phyloP scores from a whole-genome alignment of 192 early-diverging fungal species.

The Piromyces sp. region DNA sequence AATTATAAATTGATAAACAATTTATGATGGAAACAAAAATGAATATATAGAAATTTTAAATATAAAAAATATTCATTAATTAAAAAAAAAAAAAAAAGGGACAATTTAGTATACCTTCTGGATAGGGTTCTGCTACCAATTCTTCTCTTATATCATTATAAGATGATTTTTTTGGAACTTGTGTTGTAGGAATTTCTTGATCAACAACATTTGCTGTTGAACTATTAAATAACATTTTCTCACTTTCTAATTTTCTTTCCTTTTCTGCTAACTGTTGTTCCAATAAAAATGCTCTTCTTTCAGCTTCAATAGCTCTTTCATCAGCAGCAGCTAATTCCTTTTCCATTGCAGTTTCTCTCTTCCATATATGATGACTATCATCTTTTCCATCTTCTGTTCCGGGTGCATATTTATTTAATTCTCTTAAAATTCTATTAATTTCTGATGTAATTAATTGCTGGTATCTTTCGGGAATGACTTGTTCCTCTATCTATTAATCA shows the following conservation, averaged over 20 bases:
- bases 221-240: not conserved
- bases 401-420: slow-evolving; percentile 35
- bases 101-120: not conserved
- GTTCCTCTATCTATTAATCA: slow-evolving; percentile 47
- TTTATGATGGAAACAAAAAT: no score
- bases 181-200: not conserved
- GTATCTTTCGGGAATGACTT: slow-evolving; percentile 52
- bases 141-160: not conserved
- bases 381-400: not conserved
- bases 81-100: no score
- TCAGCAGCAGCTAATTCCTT: no score
- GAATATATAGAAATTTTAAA: no score
- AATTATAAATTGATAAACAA: no score
- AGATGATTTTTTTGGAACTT: not conserved
- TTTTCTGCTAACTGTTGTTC: not conserved
- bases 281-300: not conserved
- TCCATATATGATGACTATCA: not conserved
- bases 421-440: slow-evolving; percentile 65
- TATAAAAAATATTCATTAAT: no score
- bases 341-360: not conserved
- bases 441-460: slow-evolving; percentile 62
- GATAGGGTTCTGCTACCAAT: not conserved
- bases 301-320: not conserved
- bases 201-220: not conserved
- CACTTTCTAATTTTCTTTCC: not conserved